Evolutionary conservation across 305 asterid genomes (phyloP).

Genomic region (Nicotiana rustica): DNA sequence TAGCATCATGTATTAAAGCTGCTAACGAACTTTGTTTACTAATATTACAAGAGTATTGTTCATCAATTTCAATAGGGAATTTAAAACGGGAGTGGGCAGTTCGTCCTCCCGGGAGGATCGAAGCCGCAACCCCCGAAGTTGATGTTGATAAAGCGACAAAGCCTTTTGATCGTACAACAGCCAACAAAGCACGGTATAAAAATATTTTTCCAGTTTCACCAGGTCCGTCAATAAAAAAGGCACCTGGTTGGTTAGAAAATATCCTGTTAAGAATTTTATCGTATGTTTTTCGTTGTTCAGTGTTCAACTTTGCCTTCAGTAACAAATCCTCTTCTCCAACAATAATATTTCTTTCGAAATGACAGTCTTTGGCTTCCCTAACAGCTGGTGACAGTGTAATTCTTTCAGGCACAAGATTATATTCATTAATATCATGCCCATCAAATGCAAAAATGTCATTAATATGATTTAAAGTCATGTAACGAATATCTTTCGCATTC

Average conservation of each 20-base stretch:
- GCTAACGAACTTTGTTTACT: not conserved
- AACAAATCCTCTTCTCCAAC: not conserved
- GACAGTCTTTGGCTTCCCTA: not conserved
- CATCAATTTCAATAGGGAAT: not conserved
- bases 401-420: not conserved
- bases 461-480: not conserved
- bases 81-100: slow-evolving; percentile 21
- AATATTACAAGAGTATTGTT: not conserved
- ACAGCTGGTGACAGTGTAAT: not conserved
- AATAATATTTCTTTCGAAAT: not conserved
- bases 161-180: not conserved
- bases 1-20: not conserved
- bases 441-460: not conserved
- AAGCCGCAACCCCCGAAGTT: not conserved
- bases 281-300: not conserved
- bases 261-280: not conserved
- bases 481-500: no score
- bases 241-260: not conserved
- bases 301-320: not conserved
- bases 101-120: not conserved
- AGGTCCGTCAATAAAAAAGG: not conserved
- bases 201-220: not conserved
- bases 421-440: not conserved
- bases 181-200: not conserved
- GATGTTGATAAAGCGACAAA: not conserved